These are phyloP conservation scores for Allomyces macrogynus DNA, from an alignment of 192 early-diverging fungal genomes.

Conservation along the genomic window DNA sequence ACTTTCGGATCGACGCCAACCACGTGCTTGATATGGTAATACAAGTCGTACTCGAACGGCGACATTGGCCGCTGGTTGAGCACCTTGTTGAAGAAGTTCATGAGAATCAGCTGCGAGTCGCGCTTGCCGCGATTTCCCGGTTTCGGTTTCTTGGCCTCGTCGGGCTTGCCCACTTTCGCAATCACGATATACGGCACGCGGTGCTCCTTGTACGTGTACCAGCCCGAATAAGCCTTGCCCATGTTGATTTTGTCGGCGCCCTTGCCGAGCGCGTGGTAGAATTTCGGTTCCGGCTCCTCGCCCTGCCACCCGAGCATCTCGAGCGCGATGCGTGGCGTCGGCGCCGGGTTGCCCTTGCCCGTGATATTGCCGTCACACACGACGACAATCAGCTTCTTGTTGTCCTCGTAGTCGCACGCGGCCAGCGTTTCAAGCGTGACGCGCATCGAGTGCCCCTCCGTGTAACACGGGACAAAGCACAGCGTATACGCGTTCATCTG, in stretches of 20 bases:
- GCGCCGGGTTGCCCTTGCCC: conserved; percentile 4
- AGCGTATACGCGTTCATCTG: conserved; percentile 2
- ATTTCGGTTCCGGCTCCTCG: conserved; percentile 3
- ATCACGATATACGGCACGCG: conserved; percentile 2
- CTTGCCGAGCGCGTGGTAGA: conserved; percentile 4
- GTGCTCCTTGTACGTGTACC: conserved; percentile 4
- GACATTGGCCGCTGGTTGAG: conserved; percentile 5
- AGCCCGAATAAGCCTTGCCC: conserved; percentile 7
- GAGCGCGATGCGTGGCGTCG: conserved; percentile 8
- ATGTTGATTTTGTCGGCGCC: conserved; percentile 3
- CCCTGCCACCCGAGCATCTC: conserved; percentile 3
- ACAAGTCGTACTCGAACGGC: conserved; percentile 6
- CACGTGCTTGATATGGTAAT: conserved; percentile 2
- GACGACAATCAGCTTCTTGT: conserved; percentile 4
- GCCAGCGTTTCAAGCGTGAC: conserved; percentile 6
- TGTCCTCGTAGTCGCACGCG: conserved; percentile 1
- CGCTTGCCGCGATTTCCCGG: conserved; percentile 12
- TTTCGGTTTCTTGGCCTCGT: conserved; percentile 7
- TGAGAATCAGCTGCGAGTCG: conserved; percentile 11
- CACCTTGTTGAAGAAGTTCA: conserved; percentile 7
- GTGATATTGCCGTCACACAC: conserved; percentile 3
- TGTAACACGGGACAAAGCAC: conserved; percentile 7
- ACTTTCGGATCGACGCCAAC: conserved; percentile 4
- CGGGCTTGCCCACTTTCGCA: conserved; percentile 2
- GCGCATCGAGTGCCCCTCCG: conserved; percentile 4